Conservation (phyloP, 169 alveolate genomes). For the Prorocentrum cordatum region DNA sequence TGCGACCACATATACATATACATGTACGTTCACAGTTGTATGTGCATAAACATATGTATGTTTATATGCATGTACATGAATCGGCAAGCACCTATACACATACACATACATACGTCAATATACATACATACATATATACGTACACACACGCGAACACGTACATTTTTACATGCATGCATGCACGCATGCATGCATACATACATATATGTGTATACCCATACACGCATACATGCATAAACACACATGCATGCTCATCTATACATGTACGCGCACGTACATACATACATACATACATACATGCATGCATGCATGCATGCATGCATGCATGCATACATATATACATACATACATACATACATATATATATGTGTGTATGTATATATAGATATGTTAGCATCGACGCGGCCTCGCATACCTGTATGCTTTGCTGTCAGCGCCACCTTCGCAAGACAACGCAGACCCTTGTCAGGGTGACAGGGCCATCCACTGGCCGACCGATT, state of each 20-base stretch:
- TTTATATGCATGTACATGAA: not conserved
- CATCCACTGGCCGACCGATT: no score
- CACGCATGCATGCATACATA: not conserved
- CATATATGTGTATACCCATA: not conserved
- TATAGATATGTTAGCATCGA: not conserved
- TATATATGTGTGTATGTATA: not conserved
- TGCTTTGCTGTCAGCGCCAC: no score
- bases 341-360: not conserved
- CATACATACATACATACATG: not conserved
- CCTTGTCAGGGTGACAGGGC: no score
- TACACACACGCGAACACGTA: not conserved
- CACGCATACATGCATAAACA: not conserved
- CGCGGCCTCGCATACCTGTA: no score
- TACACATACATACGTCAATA: not conserved
- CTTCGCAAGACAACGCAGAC: no score
- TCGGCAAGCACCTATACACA: not conserved
- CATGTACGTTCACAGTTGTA: not conserved
- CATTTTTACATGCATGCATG: not conserved
- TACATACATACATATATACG: constrained; percentile 5
- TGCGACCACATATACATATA: no score
- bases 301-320: not conserved
- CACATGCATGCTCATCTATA: no score
- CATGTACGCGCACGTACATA: not conserved
- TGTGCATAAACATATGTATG: not conserved
- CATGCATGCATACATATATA: not conserved